Evolutionary conservation across 305 asterid genomes (phyloP).

Genomic region (Fraxinus sp.): DNA sequence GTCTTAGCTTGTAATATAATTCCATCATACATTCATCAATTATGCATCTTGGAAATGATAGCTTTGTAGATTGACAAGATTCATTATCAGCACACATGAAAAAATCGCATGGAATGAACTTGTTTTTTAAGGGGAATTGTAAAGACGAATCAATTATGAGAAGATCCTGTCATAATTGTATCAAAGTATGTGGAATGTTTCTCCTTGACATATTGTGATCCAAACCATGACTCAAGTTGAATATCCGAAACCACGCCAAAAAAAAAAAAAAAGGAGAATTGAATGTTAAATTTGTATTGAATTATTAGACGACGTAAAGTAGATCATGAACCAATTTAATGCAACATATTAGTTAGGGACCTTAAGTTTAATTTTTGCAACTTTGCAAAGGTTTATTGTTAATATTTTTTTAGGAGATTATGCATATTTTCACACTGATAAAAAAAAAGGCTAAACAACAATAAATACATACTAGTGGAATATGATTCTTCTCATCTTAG

Average conservation of each 20-base stretch:
- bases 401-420: background rate
- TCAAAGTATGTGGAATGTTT: background rate
- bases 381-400: background rate
- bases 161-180: conserved; percentile 48
- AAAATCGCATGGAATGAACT: conserved; percentile 83
- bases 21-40: conserved; percentile 75
- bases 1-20: conserved; percentile 84
- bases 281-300: background rate
- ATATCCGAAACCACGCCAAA: background rate
- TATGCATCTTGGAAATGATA: conserved; percentile 61
- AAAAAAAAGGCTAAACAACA: background rate
- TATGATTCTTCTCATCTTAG: background rate
- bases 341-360: background rate
- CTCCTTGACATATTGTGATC: background rate
- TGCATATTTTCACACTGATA: background rate
- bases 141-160: conserved; percentile 57
- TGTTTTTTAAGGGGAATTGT: conserved; percentile 75
- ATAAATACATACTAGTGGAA: background rate
- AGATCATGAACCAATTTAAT: background rate
- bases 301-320: background rate
- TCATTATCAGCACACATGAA: conserved; percentile 54
- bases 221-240: no score
- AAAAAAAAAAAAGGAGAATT: background rate
- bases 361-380: background rate
- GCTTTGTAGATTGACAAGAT: conserved; percentile 40